These are phyloP conservation scores for Diutina catenulata DNA, from an alignment of 1,139 yeast genomes.

Conservation along the genomic window DNA sequence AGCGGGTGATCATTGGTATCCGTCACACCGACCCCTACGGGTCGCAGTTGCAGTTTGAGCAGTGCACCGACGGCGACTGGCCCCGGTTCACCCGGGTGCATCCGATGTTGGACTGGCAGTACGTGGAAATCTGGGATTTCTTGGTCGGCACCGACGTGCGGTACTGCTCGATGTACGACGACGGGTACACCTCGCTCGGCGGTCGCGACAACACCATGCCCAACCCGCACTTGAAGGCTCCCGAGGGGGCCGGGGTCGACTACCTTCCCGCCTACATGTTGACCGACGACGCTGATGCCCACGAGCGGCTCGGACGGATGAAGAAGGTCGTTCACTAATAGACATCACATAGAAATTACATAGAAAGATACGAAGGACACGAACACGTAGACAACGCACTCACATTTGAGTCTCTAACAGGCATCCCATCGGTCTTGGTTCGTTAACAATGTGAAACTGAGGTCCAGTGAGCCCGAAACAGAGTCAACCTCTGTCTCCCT, in stretches of 20 bases:
- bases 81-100: slow-evolving; percentile 71
- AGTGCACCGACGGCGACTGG: slow-evolving; percentile 76
- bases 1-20: slow-evolving; percentile 70
- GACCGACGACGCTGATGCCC: slow-evolving; percentile 45
- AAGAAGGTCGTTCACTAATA: no score
- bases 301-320: slow-evolving; percentile 32
- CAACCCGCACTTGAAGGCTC: slow-evolving; percentile 43
- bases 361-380: no score
- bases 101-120: slow-evolving; percentile 77
- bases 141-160: slow-evolving; percentile 36
- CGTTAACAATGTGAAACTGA: no score
- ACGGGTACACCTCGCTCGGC: slow-evolving; percentile 76
- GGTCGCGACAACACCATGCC: slow-evolving; percentile 54
- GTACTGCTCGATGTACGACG: slow-evolving; percentile 63
- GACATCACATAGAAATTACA: no score
- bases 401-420: no score
- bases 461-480: no score
- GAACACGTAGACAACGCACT: no score
- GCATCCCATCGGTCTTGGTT: no score
- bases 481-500: no score
- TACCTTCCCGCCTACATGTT: slow-evolving; percentile 60
- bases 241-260: slow-evolving; percentile 12
- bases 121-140: slow-evolving; percentile 67
- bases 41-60: slow-evolving; percentile 36
- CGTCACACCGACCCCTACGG: slow-evolving; percentile 77